phyloP scores from a whole-genome alignment of 2,329 filamentous ascomycete species.

The Neopestalotiopsis rosae region DNA sequence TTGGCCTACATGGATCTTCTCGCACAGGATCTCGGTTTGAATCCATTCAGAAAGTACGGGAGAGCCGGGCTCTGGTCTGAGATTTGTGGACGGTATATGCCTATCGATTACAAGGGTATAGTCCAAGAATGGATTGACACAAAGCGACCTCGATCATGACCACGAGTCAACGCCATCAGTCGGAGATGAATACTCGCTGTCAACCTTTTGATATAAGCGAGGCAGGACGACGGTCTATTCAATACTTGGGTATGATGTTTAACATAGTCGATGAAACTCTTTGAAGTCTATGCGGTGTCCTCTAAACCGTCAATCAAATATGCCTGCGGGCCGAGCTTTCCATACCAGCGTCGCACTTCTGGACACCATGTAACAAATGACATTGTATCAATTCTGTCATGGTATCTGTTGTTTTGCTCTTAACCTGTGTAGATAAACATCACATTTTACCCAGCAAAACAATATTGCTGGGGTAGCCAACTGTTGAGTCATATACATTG shows the following conservation, averaged over 20 bases:
- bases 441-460: not conserved
- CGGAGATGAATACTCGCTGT: too few species aligned
- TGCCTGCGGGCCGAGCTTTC: too few species aligned
- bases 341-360: too few species aligned
- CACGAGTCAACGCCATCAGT: not conserved
- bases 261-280: not conserved
- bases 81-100: not conserved
- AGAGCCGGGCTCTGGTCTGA: slow-evolving; percentile 8
- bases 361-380: too few species aligned
- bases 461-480: not conserved
- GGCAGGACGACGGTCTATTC: not conserved
- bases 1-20: slow-evolving; percentile 65
- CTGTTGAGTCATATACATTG: not conserved
- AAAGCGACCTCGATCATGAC: not conserved
- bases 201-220: too few species aligned
- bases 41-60: slow-evolving; percentile 40
- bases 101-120: not conserved
- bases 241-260: not conserved
- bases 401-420: not conserved
- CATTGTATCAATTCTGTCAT: too few species aligned
- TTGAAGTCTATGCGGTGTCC: not conserved
- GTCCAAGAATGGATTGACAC: not conserved
- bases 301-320: too few species aligned
- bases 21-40: slow-evolving; percentile 59
- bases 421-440: not conserved